Evolutionary conservation across 164 flowering plant species (phyloP).

Genomic region (Brasenia schreberi): DNA sequence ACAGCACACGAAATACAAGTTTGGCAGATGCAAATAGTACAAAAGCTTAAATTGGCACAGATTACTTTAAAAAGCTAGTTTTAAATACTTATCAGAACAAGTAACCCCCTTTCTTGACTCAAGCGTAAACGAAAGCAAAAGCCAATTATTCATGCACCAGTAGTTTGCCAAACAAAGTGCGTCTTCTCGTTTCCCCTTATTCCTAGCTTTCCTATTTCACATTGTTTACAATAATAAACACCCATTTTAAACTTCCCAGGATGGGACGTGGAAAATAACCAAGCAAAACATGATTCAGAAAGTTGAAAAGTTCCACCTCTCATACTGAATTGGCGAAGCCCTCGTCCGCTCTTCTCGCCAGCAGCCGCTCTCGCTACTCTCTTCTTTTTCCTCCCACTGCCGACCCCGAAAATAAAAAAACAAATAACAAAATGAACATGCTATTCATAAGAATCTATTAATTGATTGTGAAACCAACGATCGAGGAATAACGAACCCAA

Average conservation of each 20-base stretch:
- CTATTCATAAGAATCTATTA: background rate
- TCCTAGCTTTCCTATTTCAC: no score
- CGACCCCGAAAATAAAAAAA: background rate
- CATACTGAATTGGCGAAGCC: constrained; percentile 96
- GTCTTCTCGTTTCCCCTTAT: no score
- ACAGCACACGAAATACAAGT: background rate
- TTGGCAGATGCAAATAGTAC: background rate
- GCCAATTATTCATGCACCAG: no score
- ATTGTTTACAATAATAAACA: background rate
- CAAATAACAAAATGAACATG: background rate
- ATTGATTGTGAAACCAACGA: background rate
- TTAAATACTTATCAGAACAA: no score
- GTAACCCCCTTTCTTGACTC: no score
- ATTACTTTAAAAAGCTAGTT: background rate
- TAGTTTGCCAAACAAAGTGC: no score
- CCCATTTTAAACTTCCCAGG: background rate
- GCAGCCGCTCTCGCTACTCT: constrained; percentile 76
- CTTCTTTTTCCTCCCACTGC: constrained; percentile 56
- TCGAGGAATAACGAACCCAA: background rate
- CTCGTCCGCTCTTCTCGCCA: constrained; percentile 83
- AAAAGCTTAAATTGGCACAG: background rate
- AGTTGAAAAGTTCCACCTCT: constrained; percentile 36
- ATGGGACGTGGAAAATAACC: background rate
- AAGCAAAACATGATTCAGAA: background rate
- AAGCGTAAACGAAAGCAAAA: no score